Conservation (phyloP, 1,139 yeast genomes). For the Pichia sp. region DNA sequence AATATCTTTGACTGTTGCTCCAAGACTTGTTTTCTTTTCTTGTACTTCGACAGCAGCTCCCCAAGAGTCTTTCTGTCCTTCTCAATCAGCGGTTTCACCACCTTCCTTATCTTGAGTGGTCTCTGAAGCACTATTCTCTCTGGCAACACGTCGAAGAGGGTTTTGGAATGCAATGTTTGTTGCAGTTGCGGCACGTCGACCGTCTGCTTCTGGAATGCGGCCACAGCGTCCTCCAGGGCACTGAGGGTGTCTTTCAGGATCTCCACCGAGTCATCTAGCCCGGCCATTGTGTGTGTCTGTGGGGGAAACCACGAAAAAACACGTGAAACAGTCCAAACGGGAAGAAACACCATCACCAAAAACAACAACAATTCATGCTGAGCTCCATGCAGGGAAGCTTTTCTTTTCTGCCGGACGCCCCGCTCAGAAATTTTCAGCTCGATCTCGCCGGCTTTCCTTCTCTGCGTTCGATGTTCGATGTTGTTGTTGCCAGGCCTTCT, state of each 20-base stretch:
- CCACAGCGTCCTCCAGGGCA: conserved; percentile 7
- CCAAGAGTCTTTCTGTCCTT: conserved; percentile 20
- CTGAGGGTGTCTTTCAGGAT: conserved; percentile 8
- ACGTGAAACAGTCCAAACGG: too few relatives aligned
- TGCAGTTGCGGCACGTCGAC: conserved; percentile 3
- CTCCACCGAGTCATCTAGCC: conserved; percentile 13
- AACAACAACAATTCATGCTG: background rate
- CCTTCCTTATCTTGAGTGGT: conserved; percentile 19
- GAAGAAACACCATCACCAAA: too few relatives aligned
- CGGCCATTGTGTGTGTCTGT: too few relatives aligned
- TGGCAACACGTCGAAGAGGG: conserved; percentile 29
- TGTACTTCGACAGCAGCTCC: conserved; percentile 17
- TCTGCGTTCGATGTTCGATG: too few relatives aligned
- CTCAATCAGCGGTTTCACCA: conserved; percentile 25
- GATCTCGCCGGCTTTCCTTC: too few relatives aligned
- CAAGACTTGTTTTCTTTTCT: conserved; percentile 20
- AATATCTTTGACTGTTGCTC: conserved; percentile 20
- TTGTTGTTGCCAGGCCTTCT: too few relatives aligned
- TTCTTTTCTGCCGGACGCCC: background rate
- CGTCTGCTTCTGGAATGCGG: conserved; percentile 5
- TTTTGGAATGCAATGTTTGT: conserved; percentile 13
- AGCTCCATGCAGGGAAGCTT: conserved; percentile 9
- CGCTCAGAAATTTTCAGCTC: too few relatives aligned
- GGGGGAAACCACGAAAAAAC: too few relatives aligned
- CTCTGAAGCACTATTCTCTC: conserved; percentile 24